Base-by-base conservation (phyloP, 2,329 filamentous ascomycete genomes). In the Orbilia ellipsospora region DNA sequence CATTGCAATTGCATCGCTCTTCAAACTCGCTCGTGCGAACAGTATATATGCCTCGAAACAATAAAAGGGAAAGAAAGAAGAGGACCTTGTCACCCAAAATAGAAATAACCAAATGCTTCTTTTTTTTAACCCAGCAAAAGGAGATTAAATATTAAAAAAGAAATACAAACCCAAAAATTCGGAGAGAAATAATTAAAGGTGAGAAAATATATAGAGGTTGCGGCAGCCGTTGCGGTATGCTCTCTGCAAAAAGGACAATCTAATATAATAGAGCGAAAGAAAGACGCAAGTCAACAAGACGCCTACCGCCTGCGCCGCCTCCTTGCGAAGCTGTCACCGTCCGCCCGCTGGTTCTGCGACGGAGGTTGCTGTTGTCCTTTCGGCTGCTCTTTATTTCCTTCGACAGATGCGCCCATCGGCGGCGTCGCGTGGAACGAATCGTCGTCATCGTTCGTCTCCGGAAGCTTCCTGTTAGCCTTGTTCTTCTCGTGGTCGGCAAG, bases 401-500 rank as follows among this genome's bases (percentile, higher is more conserved):
- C 31, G 6, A 10, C 31, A 7, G 31, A 6, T 36, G 10, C 23
- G 23, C 23, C 6, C 31, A 36, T 36, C 31, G 31, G 31, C 31
- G 31, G 31, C 31, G 31, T 36, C 5, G 31, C 31, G 31, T 36
- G 31, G 31, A 36, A 36, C 31, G 31, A 36, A 6, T 36, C 31
- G 31, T 36, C 31, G 10, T 36, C 31, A 10, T 36, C 55, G 15
- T 45, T 45, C 13, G 48, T 36, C 3, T 50, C 36, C 57, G 40
- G 23, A 26, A 23, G 2, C 28, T 62, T 56, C 18, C 67, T 57
- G 18, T 64, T 31, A 60, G 60, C 56, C 36, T 42, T 64, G 13
- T 63, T 63, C 60, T 72, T 72, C 52, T 72, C 60, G 15, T 72
- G 67, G 15, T 72, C 67, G 18, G 59, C 55, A 5, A 60, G 54